phyloP scores from a whole-genome alignment of 2,329 filamentous ascomycete species.

The Ustilaginoidea virens region DNA sequence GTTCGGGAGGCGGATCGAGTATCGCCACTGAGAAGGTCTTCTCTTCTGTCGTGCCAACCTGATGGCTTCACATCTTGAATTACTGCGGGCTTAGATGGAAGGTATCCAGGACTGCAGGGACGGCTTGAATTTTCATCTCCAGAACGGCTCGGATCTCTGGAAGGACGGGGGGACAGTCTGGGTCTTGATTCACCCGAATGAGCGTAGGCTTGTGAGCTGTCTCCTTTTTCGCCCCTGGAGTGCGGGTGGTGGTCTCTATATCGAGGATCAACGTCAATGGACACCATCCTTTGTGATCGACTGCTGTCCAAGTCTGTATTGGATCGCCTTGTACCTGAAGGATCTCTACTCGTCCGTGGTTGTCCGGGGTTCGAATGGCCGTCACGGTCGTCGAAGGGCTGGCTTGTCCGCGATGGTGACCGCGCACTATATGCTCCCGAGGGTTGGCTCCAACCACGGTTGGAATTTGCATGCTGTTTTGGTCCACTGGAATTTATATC shows the following conservation, averaged over 20 bases:
- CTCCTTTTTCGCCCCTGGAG: constrained; percentile 13
- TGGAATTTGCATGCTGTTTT: constrained; percentile 26
- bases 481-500: constrained; percentile 24
- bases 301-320: constrained; percentile 13
- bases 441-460: constrained; percentile 14
- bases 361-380: constrained; percentile 11
- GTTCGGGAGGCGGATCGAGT: constrained; percentile 20
- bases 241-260: constrained; percentile 11
- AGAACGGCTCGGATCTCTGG: constrained; percentile 19
- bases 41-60: constrained; percentile 9
- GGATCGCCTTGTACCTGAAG: constrained; percentile 13
- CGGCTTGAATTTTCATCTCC: constrained; percentile 22
- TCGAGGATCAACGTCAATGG: constrained; percentile 17
- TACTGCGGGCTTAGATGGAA: constrained; percentile 19
- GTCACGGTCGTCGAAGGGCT: constrained; percentile 12
- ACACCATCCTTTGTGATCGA: constrained; percentile 13
- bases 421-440: constrained; percentile 17
- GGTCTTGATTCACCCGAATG: constrained; percentile 10
- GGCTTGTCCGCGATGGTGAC: constrained; percentile 17
- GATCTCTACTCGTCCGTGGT: constrained; percentile 12
- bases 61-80: constrained; percentile 17
- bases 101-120: constrained; percentile 12
- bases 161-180: constrained; percentile 8
- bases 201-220: constrained; percentile 14
- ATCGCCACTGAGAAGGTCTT: constrained; percentile 6